phyloP scores from a whole-genome alignment of 192 early-diverging fungal genomes.

The Coemansia sp. region DNA sequence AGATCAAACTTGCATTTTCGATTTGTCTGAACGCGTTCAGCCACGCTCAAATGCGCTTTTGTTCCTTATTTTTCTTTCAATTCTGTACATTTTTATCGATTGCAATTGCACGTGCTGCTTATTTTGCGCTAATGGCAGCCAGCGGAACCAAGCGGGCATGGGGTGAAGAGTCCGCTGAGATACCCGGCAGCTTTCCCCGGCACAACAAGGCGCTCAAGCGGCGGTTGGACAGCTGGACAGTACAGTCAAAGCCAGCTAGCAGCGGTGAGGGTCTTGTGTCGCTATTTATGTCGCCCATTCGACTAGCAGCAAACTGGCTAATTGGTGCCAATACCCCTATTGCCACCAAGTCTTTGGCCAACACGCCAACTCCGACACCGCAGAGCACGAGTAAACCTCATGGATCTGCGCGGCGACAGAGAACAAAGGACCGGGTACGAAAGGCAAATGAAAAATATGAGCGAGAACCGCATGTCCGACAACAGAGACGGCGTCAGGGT shows the following conservation, averaged over 20 bases:
- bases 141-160: conserved; percentile 33
- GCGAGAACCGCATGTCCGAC: not conserved
- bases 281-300: conserved; percentile 24
- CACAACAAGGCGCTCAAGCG: conserved; percentile 9
- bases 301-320: conserved; percentile 32
- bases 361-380: not conserved
- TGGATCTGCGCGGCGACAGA: not conserved
- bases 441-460: conserved; percentile 3
- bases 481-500: not conserved
- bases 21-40: not conserved
- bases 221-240: conserved; percentile 1
- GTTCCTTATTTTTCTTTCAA: not conserved
- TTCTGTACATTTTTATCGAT: not conserved
- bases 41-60: not conserved
- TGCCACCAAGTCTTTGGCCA: not conserved
- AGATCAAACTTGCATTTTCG: not conserved
- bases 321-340: conserved; percentile 1
- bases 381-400: not conserved
- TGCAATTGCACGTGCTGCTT: not conserved
- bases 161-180: conserved; percentile 14
- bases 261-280: conserved; percentile 15
- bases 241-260: not conserved
- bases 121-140: not conserved
- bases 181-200: conserved; percentile 38
- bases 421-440: conserved; percentile 2